Evolutionary conservation across 192 early-diverging fungal genomes (phyloP).

Genomic region (Coemansia sp.): DNA sequence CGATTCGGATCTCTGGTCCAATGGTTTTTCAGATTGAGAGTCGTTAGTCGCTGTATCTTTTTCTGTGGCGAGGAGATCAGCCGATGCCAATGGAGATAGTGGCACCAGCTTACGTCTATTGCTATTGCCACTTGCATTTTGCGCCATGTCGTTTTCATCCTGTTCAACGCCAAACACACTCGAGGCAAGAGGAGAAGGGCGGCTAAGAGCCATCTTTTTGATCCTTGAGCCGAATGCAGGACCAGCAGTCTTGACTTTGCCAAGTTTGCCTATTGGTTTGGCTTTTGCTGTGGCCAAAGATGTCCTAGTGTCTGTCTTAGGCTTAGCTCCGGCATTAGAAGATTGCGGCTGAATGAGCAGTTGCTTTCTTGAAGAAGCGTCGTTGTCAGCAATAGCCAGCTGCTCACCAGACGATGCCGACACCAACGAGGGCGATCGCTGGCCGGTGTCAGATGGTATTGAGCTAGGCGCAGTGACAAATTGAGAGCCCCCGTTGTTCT

Average conservation of each 20-base stretch:
- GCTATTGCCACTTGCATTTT: not conserved
- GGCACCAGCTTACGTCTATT: not conserved
- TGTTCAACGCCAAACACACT: constrained; percentile 40
- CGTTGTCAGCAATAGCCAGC: not conserved
- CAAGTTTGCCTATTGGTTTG: constrained; percentile 1
- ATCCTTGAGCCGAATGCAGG: constrained; percentile 3
- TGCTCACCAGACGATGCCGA: constrained; percentile 6
- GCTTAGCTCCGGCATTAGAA: not conserved
- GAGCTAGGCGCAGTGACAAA: constrained; percentile 50
- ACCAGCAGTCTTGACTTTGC: constrained; percentile 20
- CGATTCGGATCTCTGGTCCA: not conserved
- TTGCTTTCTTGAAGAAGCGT: not conserved
- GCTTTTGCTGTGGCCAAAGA: not conserved
- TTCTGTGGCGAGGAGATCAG: not conserved
- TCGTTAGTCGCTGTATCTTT: not conserved
- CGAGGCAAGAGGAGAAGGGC: constrained; percentile 22
- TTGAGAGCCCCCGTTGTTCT: constrained; percentile 18
- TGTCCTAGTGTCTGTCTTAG: not conserved
- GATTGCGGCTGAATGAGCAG: not conserved
- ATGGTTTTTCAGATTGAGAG: not conserved
- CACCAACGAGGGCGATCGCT: constrained; percentile 22
- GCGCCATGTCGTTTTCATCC: constrained; percentile 4
- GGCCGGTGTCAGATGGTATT: constrained; percentile 14
- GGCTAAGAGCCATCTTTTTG: constrained; percentile 32
- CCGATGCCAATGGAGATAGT: not conserved